A percentile compares a stretch with the other conserved stretches of the same genome.
Conservation (phyloP, 345 rosid genomes). For the Atalantia buxifolia region DNA sequence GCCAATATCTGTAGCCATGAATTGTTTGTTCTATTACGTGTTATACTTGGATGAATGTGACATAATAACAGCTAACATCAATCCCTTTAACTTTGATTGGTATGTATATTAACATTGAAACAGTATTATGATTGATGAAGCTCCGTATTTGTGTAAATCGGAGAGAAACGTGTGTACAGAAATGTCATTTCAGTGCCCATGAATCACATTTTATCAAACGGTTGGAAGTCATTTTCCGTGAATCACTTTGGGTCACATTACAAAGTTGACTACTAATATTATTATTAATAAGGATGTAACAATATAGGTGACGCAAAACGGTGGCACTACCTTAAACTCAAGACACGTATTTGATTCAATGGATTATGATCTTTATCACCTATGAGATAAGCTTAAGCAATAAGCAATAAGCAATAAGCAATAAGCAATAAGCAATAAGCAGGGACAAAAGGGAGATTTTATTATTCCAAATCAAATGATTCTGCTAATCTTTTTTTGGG, state of each 20-base stretch:
- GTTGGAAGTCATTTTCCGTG: constrained; percentile 14
- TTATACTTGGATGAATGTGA: background rate
- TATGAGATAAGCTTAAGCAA: background rate
- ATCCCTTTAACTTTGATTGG: background rate
- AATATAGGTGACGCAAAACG: background rate
- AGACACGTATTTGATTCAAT: background rate
- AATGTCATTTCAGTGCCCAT: background rate
- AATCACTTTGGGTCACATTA: constrained; percentile 1
- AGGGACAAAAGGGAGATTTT: background rate
- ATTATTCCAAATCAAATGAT: too few species aligned
- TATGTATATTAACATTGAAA: background rate
- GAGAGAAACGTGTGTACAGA: background rate
- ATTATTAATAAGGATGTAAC: background rate
- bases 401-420: background rate
- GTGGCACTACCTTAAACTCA: background rate
- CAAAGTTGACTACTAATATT: constrained; percentile 15
- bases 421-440: background rate
- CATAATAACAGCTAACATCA: background rate
- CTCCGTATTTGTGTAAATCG: too few species aligned
- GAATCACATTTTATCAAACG: background rate
- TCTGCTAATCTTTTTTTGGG: too few species aligned
- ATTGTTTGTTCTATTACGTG: too few species aligned
- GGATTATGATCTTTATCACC: background rate
- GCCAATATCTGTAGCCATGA: too few species aligned
- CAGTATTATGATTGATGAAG: background rate